These are phyloP conservation scores for Cryptomeria japonica DNA, from an alignment of 75 land plant species.

Conservation along the genomic window DNA sequence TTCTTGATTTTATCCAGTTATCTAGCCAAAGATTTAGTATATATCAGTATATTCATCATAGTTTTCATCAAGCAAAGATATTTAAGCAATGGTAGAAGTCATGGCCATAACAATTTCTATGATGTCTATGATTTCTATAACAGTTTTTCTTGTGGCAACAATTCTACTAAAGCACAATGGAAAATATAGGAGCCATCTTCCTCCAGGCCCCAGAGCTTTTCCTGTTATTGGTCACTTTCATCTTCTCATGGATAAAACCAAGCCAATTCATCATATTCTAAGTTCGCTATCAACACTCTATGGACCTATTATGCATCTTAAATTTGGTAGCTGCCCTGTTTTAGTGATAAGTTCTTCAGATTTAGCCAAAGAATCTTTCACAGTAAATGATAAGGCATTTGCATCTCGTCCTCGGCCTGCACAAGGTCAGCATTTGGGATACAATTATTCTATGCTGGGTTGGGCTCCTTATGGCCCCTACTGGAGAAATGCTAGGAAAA, in stretches of 20 bases:
- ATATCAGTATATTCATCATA: too few relatives aligned
- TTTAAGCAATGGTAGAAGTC: too few relatives aligned
- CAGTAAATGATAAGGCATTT: conserved; percentile 27
- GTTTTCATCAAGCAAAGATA: too few relatives aligned
- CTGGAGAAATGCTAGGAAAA: conserved; percentile 38
- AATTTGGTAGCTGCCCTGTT: conserved; percentile 3
- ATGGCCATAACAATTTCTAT: too few relatives aligned
- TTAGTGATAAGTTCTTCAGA: conserved; percentile 33
- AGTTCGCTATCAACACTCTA: neutral
- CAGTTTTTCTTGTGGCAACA: too few relatives aligned
- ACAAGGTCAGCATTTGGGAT: conserved; percentile 9
- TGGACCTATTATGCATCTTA: conserved; percentile 3
- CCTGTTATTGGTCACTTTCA: conserved; percentile 9
- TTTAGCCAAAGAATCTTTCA: conserved; percentile 33
- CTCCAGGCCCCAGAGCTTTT: neutral
- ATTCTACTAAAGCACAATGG: too few relatives aligned
- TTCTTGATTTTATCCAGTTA: too few relatives aligned
- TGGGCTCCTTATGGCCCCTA: conserved; percentile 33
- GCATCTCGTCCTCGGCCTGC: conserved; percentile 17
- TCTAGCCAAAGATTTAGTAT: too few relatives aligned
- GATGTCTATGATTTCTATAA: too few relatives aligned
- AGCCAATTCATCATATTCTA: conserved; percentile 5
- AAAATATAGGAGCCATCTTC: neutral
- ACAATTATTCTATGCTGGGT: conserved; percentile 26
- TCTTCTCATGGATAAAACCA: neutral